Conservation (phyloP, 176 grass and related monocot species). For the Paspalum notatum region DNA sequence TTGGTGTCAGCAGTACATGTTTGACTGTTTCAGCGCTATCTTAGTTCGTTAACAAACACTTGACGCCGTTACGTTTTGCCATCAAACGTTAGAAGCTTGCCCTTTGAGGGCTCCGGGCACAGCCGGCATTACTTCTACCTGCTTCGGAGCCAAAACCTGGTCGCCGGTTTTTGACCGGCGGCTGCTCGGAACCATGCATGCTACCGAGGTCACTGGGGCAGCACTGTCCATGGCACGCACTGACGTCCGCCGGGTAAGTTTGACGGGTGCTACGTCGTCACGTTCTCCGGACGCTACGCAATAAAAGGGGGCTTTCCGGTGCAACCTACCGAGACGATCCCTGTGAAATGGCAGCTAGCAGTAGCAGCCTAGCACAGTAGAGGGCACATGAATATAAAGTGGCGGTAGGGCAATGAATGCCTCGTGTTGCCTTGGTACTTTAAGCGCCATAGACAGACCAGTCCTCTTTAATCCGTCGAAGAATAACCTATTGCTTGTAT, state of each 20-base stretch:
- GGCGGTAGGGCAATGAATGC: slow-evolving; percentile 26
- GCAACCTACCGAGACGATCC: slow-evolving; percentile 31
- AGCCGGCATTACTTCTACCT: not conserved
- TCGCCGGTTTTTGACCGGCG: slow-evolving; percentile 25
- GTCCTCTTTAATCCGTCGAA: no score
- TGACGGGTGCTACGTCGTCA: not conserved
- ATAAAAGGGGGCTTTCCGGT: slow-evolving; percentile 37
- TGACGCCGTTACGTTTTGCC: no score
- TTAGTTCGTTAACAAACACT: no score
- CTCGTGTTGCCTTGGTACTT: slow-evolving; percentile 47
- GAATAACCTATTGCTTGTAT: no score
- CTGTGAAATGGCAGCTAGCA: slow-evolving; percentile 26
- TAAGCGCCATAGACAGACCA: slow-evolving; percentile 16
- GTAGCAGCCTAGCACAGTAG: not conserved
- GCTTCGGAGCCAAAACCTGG: slow-evolving; percentile 5
- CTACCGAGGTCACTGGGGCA: not conserved
- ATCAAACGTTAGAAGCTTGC: no score
- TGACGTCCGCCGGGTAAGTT: not conserved
- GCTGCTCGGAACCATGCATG: not conserved
- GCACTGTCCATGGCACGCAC: not conserved
- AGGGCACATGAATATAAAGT: slow-evolving; percentile 44
- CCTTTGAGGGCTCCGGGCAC: no score
- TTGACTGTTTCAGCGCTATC: no score
- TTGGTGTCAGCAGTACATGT: no score
- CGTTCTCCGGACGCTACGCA: slow-evolving; percentile 24